Evolutionary conservation across 139 green algal species (phyloP), one percentile per base, ranked within the genome.

Genomic region (Auxenochlorella pyrenoidosa): DNA sequence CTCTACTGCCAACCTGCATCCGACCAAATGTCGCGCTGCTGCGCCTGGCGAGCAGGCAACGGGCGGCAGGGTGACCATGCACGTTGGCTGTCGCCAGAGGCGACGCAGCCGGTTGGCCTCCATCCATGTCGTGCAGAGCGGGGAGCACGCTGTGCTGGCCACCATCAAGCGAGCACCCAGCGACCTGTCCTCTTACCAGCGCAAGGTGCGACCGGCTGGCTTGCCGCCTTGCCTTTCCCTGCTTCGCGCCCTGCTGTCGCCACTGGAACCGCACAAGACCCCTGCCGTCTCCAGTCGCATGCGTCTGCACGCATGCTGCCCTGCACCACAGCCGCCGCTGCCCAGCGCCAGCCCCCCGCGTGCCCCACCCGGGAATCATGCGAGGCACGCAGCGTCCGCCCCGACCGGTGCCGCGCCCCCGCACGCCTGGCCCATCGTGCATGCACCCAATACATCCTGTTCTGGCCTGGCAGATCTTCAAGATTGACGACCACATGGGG

Each of bases 401-500:
- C 22, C 30, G n/a, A 22, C 68, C 41, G 32, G 5, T 21, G 26
- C 32, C 30, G 10, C 68, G 34, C 32, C 5, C 68, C 26, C n/a
- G 8, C 36, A 26, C 41, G 22, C n/a, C 41, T 38, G 24, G n/a
- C n/a, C n/a, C n/a, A n/a, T n/a, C n/a, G n/a, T n/a, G n/a, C n/a
- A n/a, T n/a, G n/a, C n/a, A n/a, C n/a, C n/a, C n/a, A n/a, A n/a
- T n/a, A n/a, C n/a, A n/a, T n/a, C n/a, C n/a, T n/a, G n/a, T n/a
- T n/a, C n/a, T n/a, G n/a, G n/a, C 18, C 24, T 80, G 22, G 44
- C 81, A 86, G 81, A n/a, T 86, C 15, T 98, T 99, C 92, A 98
- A 99, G 89, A 94, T 99, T n/a, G 97, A 99, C 85, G 95, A 98
- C 88, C 97, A 99, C 93, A 94, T 99, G 93, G 97, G 97, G 78